Conservation (phyloP, 345 rosid species). For the Linum trigynum region DNA sequence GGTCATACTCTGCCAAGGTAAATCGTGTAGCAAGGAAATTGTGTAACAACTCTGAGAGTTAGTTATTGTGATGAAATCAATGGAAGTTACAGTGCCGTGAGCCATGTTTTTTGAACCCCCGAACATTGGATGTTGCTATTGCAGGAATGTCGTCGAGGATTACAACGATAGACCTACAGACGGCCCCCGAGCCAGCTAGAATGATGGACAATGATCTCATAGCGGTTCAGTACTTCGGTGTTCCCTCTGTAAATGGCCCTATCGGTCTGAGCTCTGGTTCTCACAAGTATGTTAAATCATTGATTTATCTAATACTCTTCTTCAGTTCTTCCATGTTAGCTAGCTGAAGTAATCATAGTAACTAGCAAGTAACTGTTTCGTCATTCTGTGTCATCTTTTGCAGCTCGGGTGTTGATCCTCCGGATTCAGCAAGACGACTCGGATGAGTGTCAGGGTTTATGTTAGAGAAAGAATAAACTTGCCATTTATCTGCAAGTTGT, state of each 20-base stretch:
- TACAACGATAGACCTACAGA: constrained; percentile 24
- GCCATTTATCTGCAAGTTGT: background rate
- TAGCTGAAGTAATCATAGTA: no score
- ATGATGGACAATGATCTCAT: constrained; percentile 32
- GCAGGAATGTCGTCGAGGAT: constrained; percentile 60
- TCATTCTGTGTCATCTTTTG: constrained; percentile 1
- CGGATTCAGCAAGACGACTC: background rate
- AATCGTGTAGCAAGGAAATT: background rate
- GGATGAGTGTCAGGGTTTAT: background rate
- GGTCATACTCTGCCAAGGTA: constrained; percentile 30
- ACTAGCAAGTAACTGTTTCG: background rate
- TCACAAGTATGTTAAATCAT: constrained; percentile 27
- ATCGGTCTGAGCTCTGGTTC: constrained; percentile 28
- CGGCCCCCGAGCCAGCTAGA: constrained; percentile 41
- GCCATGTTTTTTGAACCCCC: background rate
- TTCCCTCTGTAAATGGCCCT: constrained; percentile 34
- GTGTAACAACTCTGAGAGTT: no score
- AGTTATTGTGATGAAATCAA: no score
- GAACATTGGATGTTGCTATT: background rate
- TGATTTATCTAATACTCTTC: constrained; percentile 3
- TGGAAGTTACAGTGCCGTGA: no score
- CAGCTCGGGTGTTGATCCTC: constrained; percentile 27
- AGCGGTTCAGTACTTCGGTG: constrained; percentile 44
- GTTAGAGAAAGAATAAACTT: background rate
- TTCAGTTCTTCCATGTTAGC: no score